Base-by-base conservation (phyloP, 148 eudicot genomes). In the Agrostemma githago region DNA sequence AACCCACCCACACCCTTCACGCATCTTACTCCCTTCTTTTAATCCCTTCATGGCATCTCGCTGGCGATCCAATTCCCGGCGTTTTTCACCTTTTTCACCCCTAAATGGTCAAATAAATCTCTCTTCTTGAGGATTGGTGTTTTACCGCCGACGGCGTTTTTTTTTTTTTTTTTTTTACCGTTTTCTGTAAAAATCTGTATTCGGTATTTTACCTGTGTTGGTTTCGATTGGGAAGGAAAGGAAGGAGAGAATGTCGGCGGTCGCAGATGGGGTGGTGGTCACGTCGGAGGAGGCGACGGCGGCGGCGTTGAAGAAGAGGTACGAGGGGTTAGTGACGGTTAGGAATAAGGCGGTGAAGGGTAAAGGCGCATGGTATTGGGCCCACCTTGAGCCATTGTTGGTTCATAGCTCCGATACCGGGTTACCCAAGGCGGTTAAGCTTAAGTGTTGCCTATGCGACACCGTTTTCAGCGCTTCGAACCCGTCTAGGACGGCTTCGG, bases 351-450 rank as follows among this genome's bases (percentile, higher is more conserved):
- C 99, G 11, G 69, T 95, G 0, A 87, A 85, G 71, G 99, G 99
- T 3, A 95, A 95, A 80, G 97, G 99, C 15, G 99, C 99, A 4
- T 95, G 99, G 99, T 95, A 95, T 70, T 95, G 99, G 99, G 83
- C 88, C 3, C 96, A 95, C 77, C 78, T 95, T 0, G 97, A 95
- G 79, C 97, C 99, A 0, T 79, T 86, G 6, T 80, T 95, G 20
- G 87, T 92, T 3, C 86, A 77, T 43, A 81, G 86, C 76, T 65
- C 86, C 62, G 97, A 92, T 1, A 84, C 87, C 6, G 89, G 89
- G 0, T 39, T 84, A 3, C 88, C 96, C 0, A 92, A 92, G 68
- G 89, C 99, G 0, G 99, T 95, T 3, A 95, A 95, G 80, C 84
- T 96, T 6, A 79, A 86, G 79, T 95, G 98, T 59, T 86, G 85